phyloP scores from a whole-genome alignment of 1,284 basidiomycete genomes.

The Ganoderma leucocontextum region DNA sequence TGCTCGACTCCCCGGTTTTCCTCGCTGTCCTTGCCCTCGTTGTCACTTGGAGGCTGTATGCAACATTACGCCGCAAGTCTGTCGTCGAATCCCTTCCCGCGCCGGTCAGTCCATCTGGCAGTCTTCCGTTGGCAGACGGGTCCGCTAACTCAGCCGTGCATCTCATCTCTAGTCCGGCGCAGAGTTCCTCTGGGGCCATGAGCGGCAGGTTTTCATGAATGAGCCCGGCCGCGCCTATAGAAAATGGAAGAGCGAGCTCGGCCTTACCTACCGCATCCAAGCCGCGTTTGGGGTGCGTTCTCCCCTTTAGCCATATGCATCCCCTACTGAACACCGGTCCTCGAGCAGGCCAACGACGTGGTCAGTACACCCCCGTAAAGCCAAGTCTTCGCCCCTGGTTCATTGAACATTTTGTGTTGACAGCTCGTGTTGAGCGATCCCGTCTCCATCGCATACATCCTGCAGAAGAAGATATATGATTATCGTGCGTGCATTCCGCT shows the following conservation, averaged over 20 bases:
- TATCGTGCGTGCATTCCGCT: slow-evolving; percentile 31
- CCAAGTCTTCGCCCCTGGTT: background rate
- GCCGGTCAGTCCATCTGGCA: background rate
- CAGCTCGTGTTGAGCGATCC: slow-evolving; percentile 43
- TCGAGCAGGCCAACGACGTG: slow-evolving; percentile 10
- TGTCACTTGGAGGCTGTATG: background rate
- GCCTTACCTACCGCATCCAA: slow-evolving; percentile 29
- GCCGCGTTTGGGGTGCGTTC: slow-evolving; percentile 26
- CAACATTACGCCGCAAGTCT: background rate
- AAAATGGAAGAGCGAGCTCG: slow-evolving; percentile 21
- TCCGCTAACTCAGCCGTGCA: background rate
- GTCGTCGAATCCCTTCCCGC: background rate
- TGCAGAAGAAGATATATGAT: slow-evolving; percentile 38
- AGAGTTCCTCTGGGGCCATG: slow-evolving; percentile 15
- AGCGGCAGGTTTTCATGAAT: slow-evolving; percentile 20
- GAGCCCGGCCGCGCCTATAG: slow-evolving; percentile 23
- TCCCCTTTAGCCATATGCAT: background rate
- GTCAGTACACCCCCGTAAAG: background rate
- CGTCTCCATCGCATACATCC: slow-evolving; percentile 37
- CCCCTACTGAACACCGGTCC: too few species aligned
- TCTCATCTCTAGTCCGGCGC: background rate
- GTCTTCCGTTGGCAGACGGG: background rate
- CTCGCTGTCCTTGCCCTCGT: background rate
- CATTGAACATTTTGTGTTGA: background rate
- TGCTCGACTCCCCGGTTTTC: background rate